Conservation (phyloP, 1,284 basidiomycete species). For the Xerocomus cyaneibrunnescens region DNA sequence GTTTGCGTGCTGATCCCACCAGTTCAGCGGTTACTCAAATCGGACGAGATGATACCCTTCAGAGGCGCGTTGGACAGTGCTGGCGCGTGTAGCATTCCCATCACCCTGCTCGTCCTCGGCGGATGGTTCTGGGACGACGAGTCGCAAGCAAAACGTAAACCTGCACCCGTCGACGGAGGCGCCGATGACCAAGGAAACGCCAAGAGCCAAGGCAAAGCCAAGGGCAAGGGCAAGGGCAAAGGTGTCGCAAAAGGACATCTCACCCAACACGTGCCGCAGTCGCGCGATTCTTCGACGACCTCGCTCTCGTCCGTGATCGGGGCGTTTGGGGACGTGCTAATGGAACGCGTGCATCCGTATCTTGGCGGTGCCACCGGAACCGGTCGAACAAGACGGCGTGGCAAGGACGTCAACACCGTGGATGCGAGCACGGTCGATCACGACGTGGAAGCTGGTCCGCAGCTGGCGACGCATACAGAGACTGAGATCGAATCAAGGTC, state of each 20-base stretch:
- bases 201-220: constrained; percentile 3
- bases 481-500: constrained; percentile 1
- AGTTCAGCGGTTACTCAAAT: constrained; percentile 67
- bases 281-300: constrained; percentile 18
- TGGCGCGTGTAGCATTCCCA: constrained; percentile 83
- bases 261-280: not conserved
- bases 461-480: constrained; percentile 6
- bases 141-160: constrained; percentile 11
- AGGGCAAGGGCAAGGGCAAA: constrained; percentile 1
- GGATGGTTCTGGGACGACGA: constrained; percentile 75
- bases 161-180: too few species aligned
- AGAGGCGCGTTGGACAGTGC: constrained; percentile 71
- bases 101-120: constrained; percentile 90
- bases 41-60: constrained; percentile 59
- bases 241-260: not conserved
- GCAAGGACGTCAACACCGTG: not conserved
- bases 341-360: constrained; percentile 18
- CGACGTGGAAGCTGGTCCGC: constrained; percentile 16
- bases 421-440: not conserved
- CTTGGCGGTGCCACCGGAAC: not conserved
- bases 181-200: not conserved
- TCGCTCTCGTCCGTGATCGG: constrained; percentile 40
- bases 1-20: constrained; percentile 79
- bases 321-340: constrained; percentile 44
- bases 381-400: not conserved